A percentile compares a stretch with the other conserved stretches of the same genome.
Evolutionary conservation across 768 basidiomycete genomes (phyloP).

Genomic region (Agaricus blazei): DNA sequence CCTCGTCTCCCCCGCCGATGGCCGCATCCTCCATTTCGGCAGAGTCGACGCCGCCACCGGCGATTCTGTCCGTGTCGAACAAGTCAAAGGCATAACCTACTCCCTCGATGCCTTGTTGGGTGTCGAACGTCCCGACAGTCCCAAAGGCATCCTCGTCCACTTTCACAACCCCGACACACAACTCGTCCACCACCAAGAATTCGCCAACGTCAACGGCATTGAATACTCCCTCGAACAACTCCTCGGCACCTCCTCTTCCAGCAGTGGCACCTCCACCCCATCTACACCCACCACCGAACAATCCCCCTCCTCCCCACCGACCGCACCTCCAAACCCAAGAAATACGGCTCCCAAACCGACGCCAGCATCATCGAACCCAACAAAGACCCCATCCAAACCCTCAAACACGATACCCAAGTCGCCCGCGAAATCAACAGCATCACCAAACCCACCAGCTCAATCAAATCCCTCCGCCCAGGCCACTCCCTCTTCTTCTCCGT

Average conservation of each 20-base stretch:
- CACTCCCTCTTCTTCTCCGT: constrained; percentile 90
- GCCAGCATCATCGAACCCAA: constrained; percentile 67
- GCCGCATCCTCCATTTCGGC: constrained; percentile 88
- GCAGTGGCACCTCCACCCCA: constrained; percentile 7
- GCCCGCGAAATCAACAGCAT: constrained; percentile 53
- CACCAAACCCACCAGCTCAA: constrained; percentile 28
- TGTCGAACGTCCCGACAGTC: constrained; percentile 48
- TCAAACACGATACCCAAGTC: constrained; percentile 67
- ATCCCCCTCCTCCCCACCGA: constrained; percentile 20
- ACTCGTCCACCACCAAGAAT: constrained; percentile 79
- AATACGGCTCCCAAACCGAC: constrained; percentile 67
- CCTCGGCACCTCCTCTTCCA: constrained; percentile 48
- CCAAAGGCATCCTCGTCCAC: constrained; percentile 33
- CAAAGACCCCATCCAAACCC: constrained; percentile 44
- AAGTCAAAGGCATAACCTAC: constrained; percentile 97
- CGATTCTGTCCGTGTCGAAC: constrained; percentile 56
- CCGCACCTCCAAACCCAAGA: constrained; percentile 37
- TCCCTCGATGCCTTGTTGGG: constrained; percentile 93
- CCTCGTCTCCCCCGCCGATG: constrained; percentile 93
- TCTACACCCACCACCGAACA: background rate
- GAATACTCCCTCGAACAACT: constrained; percentile 92
- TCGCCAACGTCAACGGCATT: constrained; percentile 96
- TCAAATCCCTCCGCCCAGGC: constrained; percentile 57
- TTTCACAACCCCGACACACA: constrained; percentile 42
- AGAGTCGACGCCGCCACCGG: constrained; percentile 42